Percentiles rank a stretch among this genome's conserved stretches.
Conservation (phyloP, 2,329 filamentous ascomycete genomes). For the Coniochaeta sp. region DNA sequence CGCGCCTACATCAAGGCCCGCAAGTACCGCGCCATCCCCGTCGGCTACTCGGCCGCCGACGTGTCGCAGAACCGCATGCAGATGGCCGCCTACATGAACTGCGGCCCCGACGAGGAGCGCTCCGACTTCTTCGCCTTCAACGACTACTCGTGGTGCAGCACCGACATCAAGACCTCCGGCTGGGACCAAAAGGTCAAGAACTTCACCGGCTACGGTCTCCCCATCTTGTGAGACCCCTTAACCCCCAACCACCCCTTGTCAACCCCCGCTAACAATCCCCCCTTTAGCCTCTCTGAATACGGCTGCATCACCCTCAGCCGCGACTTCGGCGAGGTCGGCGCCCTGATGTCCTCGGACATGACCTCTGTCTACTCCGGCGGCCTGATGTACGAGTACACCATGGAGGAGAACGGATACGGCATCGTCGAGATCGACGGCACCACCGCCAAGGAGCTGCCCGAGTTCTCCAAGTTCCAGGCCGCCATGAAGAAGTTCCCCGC, state of each 20-base stretch:
- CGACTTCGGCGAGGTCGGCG: slow-evolving; percentile 69
- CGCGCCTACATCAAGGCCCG: slow-evolving; percentile 60
- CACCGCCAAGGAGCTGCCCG: slow-evolving; percentile 48
- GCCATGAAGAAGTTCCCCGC: slow-evolving; percentile 42
- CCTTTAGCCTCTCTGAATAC: slow-evolving; percentile 90
- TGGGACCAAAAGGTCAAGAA: slow-evolving; percentile 87
- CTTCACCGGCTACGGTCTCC: slow-evolving; percentile 79
- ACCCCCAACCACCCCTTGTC: no score
- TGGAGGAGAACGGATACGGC: slow-evolving; percentile 73
- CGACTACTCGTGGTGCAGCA: slow-evolving; percentile 82
- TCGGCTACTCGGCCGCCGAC: slow-evolving; percentile 73
- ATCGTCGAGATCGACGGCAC: slow-evolving; percentile 60
- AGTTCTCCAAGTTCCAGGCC: slow-evolving; percentile 51
- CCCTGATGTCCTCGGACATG: slow-evolving; percentile 81
- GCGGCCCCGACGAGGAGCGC: slow-evolving; percentile 73
- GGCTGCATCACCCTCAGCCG: slow-evolving; percentile 81
- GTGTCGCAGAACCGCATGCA: slow-evolving; percentile 79
- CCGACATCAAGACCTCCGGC: slow-evolving; percentile 61
- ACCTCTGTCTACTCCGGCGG: slow-evolving; percentile 88
- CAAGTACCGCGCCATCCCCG: slow-evolving; percentile 59
- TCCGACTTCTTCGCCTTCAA: slow-evolving; percentile 88
- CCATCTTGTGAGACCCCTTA: no score
- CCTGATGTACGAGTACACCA: slow-evolving; percentile 89
- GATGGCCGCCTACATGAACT: slow-evolving; percentile 91
- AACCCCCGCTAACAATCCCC: no score